Base-by-base conservation (phyloP, 768 basidiomycete genomes). In the Mrakia blollopis region DNA sequence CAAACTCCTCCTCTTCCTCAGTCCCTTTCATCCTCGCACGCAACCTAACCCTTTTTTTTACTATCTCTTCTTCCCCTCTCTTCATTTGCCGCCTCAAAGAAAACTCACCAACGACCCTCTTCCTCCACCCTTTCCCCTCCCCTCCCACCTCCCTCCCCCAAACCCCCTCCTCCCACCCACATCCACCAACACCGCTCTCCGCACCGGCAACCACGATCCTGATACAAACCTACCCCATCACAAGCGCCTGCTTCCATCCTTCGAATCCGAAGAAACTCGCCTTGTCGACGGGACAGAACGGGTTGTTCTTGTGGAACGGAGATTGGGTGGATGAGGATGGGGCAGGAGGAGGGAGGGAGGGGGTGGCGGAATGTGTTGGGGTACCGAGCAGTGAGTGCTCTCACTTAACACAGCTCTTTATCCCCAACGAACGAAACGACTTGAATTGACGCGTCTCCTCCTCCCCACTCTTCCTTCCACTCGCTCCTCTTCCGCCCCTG, bases 291-390 rank as follows among this genome's bases (percentile, higher is more conserved):
- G 70, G 76, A 18, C 65, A 72, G 23, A 63, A 72, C 32, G 76
- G 70, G 16, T 16, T 73, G 10, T 77, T 37, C 72, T 35, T 41
- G 37, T 77, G 76, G 76, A 72, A 72, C 30, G 76, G 72, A 2
- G 76, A 77, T 37, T 77, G 76, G 76, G 44, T 65, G 21, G 69
- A 52, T 18, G 39, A 30, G 39, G 54, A 35, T 35, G n/a, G n/a
- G n/a, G n/a, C n/a, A n/a, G n/a, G n/a, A n/a, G n/a, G n/a, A n/a
- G 57, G 41, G 16, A 39, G n/a, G 10, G 76, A 63, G 30, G 76
- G 76, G 0, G 61, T 77, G 37, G 76, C 76, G n/a, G 76, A 77
- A 62, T 77, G 76, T 32, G 41, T 77, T 28, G 76, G 76, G 2
- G 57, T 77, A 10, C 76, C 76, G n/a, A 73, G n/a, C 39, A 50